Base-by-base conservation (phyloP, 352 stramenopile species). In the Globisporangium middletonii region DNA sequence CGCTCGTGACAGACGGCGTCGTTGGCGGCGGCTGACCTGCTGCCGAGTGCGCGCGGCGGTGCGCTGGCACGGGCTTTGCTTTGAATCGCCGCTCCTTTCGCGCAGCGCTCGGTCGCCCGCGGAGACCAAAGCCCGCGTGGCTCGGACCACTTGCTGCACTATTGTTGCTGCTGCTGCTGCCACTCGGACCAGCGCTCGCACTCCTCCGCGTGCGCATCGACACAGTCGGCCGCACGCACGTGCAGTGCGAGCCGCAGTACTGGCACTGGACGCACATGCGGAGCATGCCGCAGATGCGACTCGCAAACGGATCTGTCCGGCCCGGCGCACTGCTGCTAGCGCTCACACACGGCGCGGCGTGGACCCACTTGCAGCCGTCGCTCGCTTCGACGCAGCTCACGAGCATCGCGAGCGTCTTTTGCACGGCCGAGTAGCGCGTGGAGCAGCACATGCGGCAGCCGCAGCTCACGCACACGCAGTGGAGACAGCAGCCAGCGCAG, bases 391-490 rank as follows among this genome's bases (percentile, higher is more conserved):
- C 77, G 5, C 69, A 59, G 35, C 78, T 65, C 51, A 92, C 58
- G 42, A 92, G 69, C 28, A 84, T 58, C 5, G 50, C 54, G 53
- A 92, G 63, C 2, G 75, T 76, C 59, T 88, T 88, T 54, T 88
- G 79, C 15, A 89, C 79, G 0, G 69, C 75, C 0, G 71, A 57
- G 33, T 72, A 65, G 4, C 73, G 72, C 30, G 75, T 83, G 5
- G 77, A 85, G 48, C 77, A 81, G 67, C 82, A 92, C 73, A 89
- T 82, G n/a, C 79, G 73, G 41, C 82, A 92, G 12, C 73, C 72
- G 53, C 82, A 92, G 35, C 69, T 74, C 38, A 87, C 63, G 61
- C 82, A 92, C 16, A 82, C 71, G 19, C 82, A 92, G 62, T 92
- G 82, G 23, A 86, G 59, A 48, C 75, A 88, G 55, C 82, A 92